Evolutionary conservation across 768 basidiomycete species (phyloP).

Genomic region (Tricholoma matsutake): DNA sequence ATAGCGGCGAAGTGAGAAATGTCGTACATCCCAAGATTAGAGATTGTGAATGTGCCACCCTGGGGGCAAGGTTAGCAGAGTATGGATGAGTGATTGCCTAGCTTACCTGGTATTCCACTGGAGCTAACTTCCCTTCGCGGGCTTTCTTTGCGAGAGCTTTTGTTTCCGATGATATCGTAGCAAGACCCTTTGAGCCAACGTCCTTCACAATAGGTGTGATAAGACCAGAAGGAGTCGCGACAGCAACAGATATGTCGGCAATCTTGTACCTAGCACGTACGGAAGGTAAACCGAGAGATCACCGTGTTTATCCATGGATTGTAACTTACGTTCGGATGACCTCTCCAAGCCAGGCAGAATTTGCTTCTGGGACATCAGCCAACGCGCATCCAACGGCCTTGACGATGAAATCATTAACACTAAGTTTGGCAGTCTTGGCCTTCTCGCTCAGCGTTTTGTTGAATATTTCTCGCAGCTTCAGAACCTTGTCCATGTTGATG

Average conservation of each 20-base stretch:
- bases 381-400: slow-evolving; percentile 92
- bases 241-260: slow-evolving; percentile 95
- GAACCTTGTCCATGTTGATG: slow-evolving; percentile 93
- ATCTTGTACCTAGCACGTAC: slow-evolving; percentile 73
- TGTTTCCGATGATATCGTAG: slow-evolving; percentile 87
- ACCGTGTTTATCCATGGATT: background rate
- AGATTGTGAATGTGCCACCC: slow-evolving; percentile 99
- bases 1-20: slow-evolving; percentile 96
- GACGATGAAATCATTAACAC: slow-evolving; percentile 97
- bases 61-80: slow-evolving; percentile 24
- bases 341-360: slow-evolving; percentile 97
- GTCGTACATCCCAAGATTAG: slow-evolving; percentile 98
- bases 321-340: slow-evolving; percentile 86
- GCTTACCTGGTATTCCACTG: slow-evolving; percentile 89
- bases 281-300: slow-evolving; percentile 1
- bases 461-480: slow-evolving; percentile 94
- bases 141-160: slow-evolving; percentile 94
- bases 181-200: slow-evolving; percentile 88
- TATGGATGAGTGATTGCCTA: background rate
- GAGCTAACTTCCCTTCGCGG: slow-evolving; percentile 92
- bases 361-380: slow-evolving; percentile 93
- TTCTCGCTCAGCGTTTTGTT: slow-evolving; percentile 85
- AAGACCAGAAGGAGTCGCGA: slow-evolving; percentile 91
- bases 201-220: slow-evolving; percentile 98
- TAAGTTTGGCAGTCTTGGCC: slow-evolving; percentile 90